Percentiles rank a stretch among this genome's conserved stretches.
These are phyloP conservation scores for Mycena sanguinolenta DNA, from an alignment of 768 basidiomycete genomes.

Conservation along the genomic window DNA sequence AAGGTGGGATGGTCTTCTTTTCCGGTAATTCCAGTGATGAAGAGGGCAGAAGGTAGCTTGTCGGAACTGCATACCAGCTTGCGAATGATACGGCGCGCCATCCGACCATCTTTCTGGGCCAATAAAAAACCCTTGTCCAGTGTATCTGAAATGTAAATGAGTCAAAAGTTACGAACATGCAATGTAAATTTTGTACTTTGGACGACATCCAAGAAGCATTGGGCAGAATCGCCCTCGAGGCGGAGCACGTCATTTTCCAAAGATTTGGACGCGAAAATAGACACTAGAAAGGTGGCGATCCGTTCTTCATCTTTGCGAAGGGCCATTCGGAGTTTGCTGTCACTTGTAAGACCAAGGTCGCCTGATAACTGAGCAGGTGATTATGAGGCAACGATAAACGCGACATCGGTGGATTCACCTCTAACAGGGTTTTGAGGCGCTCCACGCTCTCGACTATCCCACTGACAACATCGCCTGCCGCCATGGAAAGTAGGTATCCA, in stretches of 20 bases:
- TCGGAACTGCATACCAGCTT: not conserved
- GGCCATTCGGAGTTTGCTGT: not conserved
- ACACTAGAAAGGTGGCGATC: not conserved
- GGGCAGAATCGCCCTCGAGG: not conserved
- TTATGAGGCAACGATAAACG: not conserved
- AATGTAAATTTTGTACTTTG: not conserved
- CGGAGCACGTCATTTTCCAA: not conserved
- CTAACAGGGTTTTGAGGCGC: not conserved
- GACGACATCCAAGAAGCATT: not conserved
- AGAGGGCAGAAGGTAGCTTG: not conserved
- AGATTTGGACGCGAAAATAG: not conserved
- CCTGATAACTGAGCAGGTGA: not conserved
- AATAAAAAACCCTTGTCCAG: not conserved
- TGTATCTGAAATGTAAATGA: not conserved
- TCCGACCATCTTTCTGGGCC: not conserved
- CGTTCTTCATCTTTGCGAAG: not conserved
- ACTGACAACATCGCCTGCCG: not conserved
- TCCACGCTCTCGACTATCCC: not conserved
- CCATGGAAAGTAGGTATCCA: not conserved
- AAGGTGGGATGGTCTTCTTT: not conserved
- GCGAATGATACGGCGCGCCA: conserved; percentile 1
- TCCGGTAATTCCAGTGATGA: not conserved
- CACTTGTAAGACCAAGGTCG: not conserved
- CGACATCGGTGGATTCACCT: not conserved
- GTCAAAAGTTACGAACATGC: not conserved